Evolutionary conservation across 371 early-diverging fungal genomes (phyloP), one percentile per base, ranked within the genome.

Genomic region (Mucor saturninus): DNA sequence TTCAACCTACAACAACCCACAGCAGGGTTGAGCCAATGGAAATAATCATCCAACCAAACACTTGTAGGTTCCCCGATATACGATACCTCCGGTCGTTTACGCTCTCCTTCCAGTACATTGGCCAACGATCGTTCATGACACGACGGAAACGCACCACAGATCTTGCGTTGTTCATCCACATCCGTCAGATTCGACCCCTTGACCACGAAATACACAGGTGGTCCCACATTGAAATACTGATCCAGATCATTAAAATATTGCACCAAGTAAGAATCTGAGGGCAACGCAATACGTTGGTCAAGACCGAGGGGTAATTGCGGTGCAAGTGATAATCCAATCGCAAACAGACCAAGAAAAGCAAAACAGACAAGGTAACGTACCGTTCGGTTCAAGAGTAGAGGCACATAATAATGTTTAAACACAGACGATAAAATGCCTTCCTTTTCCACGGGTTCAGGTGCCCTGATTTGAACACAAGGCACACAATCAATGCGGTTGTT

Each of bases 161-260:
- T 63, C 40, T 84, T 75, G 48, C 84, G 72, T 52, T 89, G 87
- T 7, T 77, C 83, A 2, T 65, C 48, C 5, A 69, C 67, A n/a
- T 76, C 70, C 0, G 86, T 87, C 7, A 81, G 59, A 54, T 90
- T 83, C 8, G 76, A 79, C 40, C 67, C 80, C 42, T 76, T 75
- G n/a, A 86, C 81, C 0, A 91, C 90, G 77, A 90, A 92, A 54
- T 90, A 92, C 3, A 91, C 89, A 0, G 92, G 92, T 1, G 92
- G 91, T 0, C 92, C 92, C 0, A 87, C 83, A 30, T 83, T 75
- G 60, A 92, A 87, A 57, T 90, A 88, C 3, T 56, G 54, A 42
- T 88, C 88, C 45, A 92, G 65, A 52, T 83, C 84, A 43, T 90
- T 83, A 64, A 91, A 92, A 68, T 89, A 92, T 9, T 75, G 73